Evolutionary conservation across 345 rosid species (phyloP).

Genomic region (Capsella bursapastoris): DNA sequence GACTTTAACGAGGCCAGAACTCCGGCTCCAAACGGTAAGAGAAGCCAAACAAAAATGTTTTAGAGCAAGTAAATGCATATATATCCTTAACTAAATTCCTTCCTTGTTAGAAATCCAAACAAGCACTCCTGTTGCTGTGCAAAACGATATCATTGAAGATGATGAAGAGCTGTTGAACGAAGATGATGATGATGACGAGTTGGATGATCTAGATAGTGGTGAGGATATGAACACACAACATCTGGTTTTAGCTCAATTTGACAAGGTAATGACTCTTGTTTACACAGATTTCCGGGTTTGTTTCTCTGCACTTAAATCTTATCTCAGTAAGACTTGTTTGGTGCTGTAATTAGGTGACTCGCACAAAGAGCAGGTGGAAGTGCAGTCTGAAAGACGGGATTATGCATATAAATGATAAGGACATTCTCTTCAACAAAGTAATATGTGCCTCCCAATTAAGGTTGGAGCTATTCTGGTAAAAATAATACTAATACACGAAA

Average conservation of each 20-base stretch:
- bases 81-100: constrained; percentile 26
- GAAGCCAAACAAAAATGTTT: constrained; percentile 14
- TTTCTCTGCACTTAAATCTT: constrained; percentile 13
- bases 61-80: neutral
- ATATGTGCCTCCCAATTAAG: constrained; percentile 24
- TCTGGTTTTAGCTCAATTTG: constrained; percentile 95
- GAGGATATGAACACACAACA: constrained; percentile 97
- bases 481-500: neutral
- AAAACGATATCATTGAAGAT: constrained; percentile 68
- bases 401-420: constrained; percentile 94
- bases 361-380: constrained; percentile 97
- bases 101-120: constrained; percentile 68
- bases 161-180: constrained; percentile 92
- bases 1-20: constrained; percentile 87
- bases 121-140: constrained; percentile 64
- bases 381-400: constrained; percentile 95
- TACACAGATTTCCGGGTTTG: neutral
- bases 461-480: constrained; percentile 26
- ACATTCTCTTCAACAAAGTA: constrained; percentile 94
- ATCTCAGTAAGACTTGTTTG: constrained; percentile 13
- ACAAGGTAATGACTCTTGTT: constrained; percentile 62
- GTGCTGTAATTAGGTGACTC: constrained; percentile 72
- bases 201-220: constrained; percentile 86
- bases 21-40: constrained; percentile 81
- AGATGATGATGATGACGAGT: constrained; percentile 88